Percentiles rank a stretch among this genome's conserved stretches.
Conservation (phyloP, 2,329 filamentous ascomycete genomes). For the Epichloe bromicola region DNA sequence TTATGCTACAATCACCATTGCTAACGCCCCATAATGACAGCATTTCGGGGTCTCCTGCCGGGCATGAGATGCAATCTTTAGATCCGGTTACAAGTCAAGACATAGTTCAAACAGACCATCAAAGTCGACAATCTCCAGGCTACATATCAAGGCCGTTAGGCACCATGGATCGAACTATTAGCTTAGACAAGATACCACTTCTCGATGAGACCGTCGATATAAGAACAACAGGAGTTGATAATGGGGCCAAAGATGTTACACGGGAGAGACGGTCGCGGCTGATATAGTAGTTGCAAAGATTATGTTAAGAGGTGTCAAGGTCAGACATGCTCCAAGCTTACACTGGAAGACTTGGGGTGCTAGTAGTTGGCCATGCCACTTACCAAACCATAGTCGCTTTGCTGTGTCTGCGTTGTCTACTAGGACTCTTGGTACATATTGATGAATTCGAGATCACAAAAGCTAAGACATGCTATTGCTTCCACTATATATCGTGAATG, state of each 20-base stretch:
- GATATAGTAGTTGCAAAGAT: background rate
- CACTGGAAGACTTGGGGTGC: background rate
- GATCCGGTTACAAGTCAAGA: conserved; percentile 5
- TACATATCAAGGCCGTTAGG: conserved; percentile 9
- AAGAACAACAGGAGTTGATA: conserved; percentile 30
- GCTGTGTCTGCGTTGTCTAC: background rate
- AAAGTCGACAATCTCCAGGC: conserved; percentile 1
- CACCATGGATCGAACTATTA: conserved; percentile 13
- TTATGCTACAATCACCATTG: conserved; percentile 23
- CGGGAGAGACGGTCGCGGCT: conserved; percentile 32
- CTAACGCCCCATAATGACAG: conserved; percentile 18
- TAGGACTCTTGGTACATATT: background rate
- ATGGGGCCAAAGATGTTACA: conserved; percentile 29
- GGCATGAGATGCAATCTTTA: conserved; percentile 7
- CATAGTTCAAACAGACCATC: background rate
- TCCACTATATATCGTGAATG: background rate
- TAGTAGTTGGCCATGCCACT: background rate
- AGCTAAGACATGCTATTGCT: background rate
- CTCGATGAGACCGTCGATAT: conserved; percentile 31
- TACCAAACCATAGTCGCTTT: background rate
- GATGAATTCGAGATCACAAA: background rate
- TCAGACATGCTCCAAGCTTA: background rate
- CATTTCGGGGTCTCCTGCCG: conserved; percentile 5
- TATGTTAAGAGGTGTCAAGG: background rate
- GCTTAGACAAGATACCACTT: conserved; percentile 44